Evolutionary conservation across 192 early-diverging fungal genomes (phyloP).

Genomic region (Entomortierella beljakovae): DNA sequence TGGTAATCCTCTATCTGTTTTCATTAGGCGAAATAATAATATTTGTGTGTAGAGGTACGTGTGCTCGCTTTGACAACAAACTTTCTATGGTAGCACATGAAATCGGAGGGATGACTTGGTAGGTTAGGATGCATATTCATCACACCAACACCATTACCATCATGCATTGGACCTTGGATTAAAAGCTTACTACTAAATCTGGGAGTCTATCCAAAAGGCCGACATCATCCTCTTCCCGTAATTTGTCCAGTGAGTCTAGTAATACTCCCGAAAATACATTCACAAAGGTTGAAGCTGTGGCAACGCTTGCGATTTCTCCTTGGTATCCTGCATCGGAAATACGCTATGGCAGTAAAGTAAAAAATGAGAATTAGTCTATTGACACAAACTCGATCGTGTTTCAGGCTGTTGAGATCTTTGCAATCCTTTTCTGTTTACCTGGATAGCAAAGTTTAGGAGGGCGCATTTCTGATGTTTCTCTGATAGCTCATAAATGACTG

Average conservation of each 20-base stretch:
- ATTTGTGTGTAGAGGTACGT: slow-evolving; percentile 66
- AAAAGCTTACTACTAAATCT: slow-evolving; percentile 63
- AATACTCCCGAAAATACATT: slow-evolving; percentile 75
- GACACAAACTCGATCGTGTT: background rate
- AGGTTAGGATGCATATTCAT: background rate
- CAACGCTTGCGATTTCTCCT: slow-evolving; percentile 72
- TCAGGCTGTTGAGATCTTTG: background rate
- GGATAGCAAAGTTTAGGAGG: slow-evolving; percentile 73
- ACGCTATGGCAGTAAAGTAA: slow-evolving; percentile 32
- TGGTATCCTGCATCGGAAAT: slow-evolving; percentile 74
- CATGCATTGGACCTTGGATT: background rate
- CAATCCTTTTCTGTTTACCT: slow-evolving; percentile 51
- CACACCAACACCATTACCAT: background rate
- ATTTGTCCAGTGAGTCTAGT: slow-evolving; percentile 67
- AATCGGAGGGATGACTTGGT: background rate
- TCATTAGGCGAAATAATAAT: slow-evolving; percentile 55
- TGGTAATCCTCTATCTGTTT: slow-evolving; percentile 56
- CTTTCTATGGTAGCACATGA: slow-evolving; percentile 35
- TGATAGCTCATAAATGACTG: slow-evolving; percentile 73
- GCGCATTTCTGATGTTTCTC: slow-evolving; percentile 70
- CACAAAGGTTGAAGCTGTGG: slow-evolving; percentile 74
- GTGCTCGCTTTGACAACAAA: slow-evolving; percentile 66
- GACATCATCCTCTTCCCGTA: slow-evolving; percentile 69
- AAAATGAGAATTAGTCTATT: background rate
- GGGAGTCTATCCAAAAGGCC: slow-evolving; percentile 65